Evolutionary conservation across 2,329 filamentous ascomycete genomes (phyloP).

Genomic region (Nothophoma quercina): DNA sequence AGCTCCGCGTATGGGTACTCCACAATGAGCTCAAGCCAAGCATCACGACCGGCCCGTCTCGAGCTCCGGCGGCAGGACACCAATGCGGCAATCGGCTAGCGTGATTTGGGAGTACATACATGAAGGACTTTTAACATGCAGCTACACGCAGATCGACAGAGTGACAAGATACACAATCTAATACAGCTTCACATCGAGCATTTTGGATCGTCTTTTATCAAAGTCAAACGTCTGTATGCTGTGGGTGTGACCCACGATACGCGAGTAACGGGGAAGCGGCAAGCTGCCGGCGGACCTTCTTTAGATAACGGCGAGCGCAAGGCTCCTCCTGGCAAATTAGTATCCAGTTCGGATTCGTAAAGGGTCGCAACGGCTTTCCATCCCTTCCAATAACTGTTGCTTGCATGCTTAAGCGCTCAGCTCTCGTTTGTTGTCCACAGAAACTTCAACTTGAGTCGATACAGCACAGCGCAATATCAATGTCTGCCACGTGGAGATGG

Average conservation of each 20-base stretch:
- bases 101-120: background rate
- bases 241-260: constrained; percentile 7
- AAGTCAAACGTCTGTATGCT: background rate
- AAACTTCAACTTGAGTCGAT: background rate
- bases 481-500: constrained; percentile 17
- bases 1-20: constrained; percentile 11
- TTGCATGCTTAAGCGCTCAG: constrained; percentile 5
- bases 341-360: constrained; percentile 1
- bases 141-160: background rate
- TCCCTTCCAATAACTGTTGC: constrained; percentile 2
- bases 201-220: background rate
- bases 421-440: background rate
- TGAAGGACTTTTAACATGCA: background rate
- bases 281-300: constrained; percentile 15
- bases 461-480: constrained; percentile 9
- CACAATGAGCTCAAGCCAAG: constrained; percentile 14
- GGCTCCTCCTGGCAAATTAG: constrained; percentile 15
- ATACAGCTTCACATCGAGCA: background rate
- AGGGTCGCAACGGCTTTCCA: background rate
- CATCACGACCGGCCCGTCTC: constrained; percentile 1
- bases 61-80: background rate
- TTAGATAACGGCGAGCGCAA: constrained; percentile 12
- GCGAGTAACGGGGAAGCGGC: constrained; percentile 13
- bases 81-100: constrained; percentile 1
- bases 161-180: background rate